Base-by-base conservation (phyloP, 768 basidiomycete species). In the Mycena indigotica region DNA sequence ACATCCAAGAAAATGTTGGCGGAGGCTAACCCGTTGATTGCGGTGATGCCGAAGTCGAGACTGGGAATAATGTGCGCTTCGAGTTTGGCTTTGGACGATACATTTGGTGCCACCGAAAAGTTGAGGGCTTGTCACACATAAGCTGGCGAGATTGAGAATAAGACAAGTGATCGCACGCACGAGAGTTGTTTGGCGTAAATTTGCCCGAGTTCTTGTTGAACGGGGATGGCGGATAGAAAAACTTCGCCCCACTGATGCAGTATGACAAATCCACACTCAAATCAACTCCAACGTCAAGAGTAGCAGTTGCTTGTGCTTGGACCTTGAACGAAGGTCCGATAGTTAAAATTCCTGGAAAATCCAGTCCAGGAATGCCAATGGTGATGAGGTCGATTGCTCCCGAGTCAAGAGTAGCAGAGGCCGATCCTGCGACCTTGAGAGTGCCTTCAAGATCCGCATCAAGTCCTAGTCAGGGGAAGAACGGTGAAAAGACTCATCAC, bases 1-100 rank as follows among this genome's bases (percentile, higher is more conserved):
- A 74, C 62, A 57, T 61, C 28, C 48, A 66, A 35, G 45, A 48
- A 62, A 41, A 64, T 46, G 26, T 50, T 25, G 15, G 65, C 65
- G 23, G 50, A 45, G 8, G 57, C 65, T 40, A 61, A 62, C 35
- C 52, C 52, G 5, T 56, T 62, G 39, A 66, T 40, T 0, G 63
- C 65, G 23, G 53, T 50, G 48, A 75, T 58, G n/a, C 73, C 72
- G 55, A 74, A 58, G 56, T 61, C 63, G 24, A 66, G 49, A 16
- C 55, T 45, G 0, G 73, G 74, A 56, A 71, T 72, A 35, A 75
- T 61, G 49, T 76, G 71, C 16, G 66, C 73, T 12, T 64, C 61
- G 48, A 74, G 35, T 17, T 56, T 63, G 28, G 67, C 69, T 24
- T 65, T 64, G 24, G 68, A 58, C 13, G 61, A 56, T 15, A 70